Conservation (phyloP, 2,329 filamentous ascomycete genomes). For the Alternaria viburni region DNA sequence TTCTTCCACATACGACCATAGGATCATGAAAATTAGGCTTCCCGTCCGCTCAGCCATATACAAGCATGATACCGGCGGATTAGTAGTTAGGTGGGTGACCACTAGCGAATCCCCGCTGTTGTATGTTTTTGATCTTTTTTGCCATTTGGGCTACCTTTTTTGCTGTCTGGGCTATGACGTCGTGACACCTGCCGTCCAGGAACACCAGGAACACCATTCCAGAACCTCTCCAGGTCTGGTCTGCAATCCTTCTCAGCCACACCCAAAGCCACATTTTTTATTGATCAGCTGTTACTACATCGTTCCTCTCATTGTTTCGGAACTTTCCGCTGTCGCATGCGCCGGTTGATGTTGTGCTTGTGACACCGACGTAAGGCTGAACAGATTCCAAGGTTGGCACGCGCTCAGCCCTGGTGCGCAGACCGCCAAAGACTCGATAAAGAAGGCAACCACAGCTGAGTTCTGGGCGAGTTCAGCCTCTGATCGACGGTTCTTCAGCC, state of each 20-base stretch:
- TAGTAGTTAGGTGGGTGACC: no score
- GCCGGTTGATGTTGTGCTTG: not conserved
- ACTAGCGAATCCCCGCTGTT: no score
- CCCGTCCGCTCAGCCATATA: no score
- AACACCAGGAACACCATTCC: not conserved
- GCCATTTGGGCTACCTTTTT: not conserved
- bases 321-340: not conserved
- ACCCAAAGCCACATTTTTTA: not conserved
- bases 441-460: conserved; percentile 12
- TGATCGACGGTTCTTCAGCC: not conserved
- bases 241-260: not conserved
- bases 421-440: conserved; percentile 2
- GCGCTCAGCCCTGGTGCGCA: conserved; percentile 13
- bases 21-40: no score
- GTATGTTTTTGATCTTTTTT: no score
- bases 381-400: conserved; percentile 7
- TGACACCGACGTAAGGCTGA: conserved; percentile 7
- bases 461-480: not conserved
- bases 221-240: not conserved
- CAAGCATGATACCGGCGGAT: no score
- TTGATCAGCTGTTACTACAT: not conserved
- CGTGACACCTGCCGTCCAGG: not conserved
- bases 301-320: not conserved
- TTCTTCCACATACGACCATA: no score
- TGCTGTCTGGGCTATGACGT: not conserved